Base-by-base conservation (phyloP, 345 rosid species). In the Stellera chamaejasme region DNA sequence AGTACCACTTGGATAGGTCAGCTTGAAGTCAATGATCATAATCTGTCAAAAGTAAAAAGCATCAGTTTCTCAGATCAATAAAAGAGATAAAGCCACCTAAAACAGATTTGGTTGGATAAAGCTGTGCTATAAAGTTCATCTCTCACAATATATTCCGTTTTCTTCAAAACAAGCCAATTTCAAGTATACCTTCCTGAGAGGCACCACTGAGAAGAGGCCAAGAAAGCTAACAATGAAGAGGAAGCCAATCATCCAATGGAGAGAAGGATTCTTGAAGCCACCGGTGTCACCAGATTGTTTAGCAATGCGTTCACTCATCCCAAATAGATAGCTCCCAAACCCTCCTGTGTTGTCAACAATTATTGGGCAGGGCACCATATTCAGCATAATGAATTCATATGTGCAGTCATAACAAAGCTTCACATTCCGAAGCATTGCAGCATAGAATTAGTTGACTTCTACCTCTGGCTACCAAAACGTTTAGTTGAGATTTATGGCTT, bases 171-270 rank as follows among this genome's bases (percentile, higher is more conserved):
- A 41, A 26, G 58, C 69, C 36, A 58, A 47, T 54, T 42, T 10
- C 28, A 56, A 44, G 28, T 12, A 48, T 73, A 85, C 97, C 97
- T 85, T 89, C 54, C 97, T 65, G 26, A 89, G 77, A 60, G 91
- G 89, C 47, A 84, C 90, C 25, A 86, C 82, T 0, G 90, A 80
- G 65, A 86, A 84, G 62, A 90, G 90, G 59, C 97, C 97, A 56
- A 80, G 79, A 76, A 87, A 84, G 82, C 97, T 90, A 59, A 84
- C 96, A 49, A 90, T 63, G 64, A 90, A 84, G 48, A 90, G 88
- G 72, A 87, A 90, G 48, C 77, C 85, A 12, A 88, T 81, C 26
- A 88, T 88, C 96, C 96, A 85, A 6, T 78, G 61, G 25, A 85
- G 26, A 1, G 81, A 69, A 10, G 81, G 94, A 53, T 79, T 51